Evolutionary conservation across 164 flowering plant genomes (phyloP).

Genomic region (Nymphaea thermarum): DNA sequence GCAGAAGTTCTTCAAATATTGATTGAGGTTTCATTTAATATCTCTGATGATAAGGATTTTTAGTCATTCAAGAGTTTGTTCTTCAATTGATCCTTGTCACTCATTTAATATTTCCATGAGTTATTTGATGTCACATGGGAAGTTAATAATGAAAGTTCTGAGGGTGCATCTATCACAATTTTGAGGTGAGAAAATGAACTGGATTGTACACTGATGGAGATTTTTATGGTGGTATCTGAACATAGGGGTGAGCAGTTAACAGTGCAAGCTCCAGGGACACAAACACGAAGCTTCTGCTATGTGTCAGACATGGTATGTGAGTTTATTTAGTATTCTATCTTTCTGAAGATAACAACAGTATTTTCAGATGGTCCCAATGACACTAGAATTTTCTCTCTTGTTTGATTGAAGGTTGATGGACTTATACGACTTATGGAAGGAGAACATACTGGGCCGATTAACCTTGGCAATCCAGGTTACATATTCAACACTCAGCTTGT

Average conservation of each 20-base stretch:
- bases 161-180: too few relatives aligned
- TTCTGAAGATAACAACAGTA: not conserved
- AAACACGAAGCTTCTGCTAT: slow-evolving; percentile 75
- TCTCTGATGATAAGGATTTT: too few relatives aligned
- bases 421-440: slow-evolving; percentile 81
- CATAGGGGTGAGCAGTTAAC: slow-evolving; percentile 54
- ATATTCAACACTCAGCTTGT: not conserved
- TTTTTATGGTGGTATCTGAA: not conserved
- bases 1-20: too few relatives aligned
- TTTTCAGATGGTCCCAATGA: not conserved
- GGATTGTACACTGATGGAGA: not conserved
- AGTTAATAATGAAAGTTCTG: too few relatives aligned
- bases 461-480: slow-evolving; percentile 75
- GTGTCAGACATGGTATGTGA: slow-evolving; percentile 77
- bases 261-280: slow-evolving; percentile 67
- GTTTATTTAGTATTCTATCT: not conserved
- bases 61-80: too few relatives aligned
- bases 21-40: too few relatives aligned
- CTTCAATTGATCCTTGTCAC: too few relatives aligned
- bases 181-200: too few relatives aligned
- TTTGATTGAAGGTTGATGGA: slow-evolving; percentile 52
- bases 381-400: not conserved
- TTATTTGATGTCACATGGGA: too few relatives aligned
- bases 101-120: too few relatives aligned
- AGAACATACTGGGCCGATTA: slow-evolving; percentile 65